These are phyloP conservation scores for Aspergillus calidoustus DNA, from an alignment of 2,329 filamentous ascomycete species.

Conservation along the genomic window DNA sequence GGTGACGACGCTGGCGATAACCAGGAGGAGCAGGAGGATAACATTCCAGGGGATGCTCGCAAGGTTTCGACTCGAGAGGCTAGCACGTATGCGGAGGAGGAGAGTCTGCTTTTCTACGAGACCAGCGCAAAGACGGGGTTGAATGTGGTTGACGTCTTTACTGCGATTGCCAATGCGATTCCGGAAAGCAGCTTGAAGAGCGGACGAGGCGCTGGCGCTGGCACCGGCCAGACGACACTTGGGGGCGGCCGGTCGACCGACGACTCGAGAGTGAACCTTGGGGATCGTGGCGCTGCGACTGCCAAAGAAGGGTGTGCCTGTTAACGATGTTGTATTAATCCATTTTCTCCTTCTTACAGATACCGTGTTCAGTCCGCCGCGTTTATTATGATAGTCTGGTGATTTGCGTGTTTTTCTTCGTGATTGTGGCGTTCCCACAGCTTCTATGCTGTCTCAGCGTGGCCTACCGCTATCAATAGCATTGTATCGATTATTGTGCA, in stretches of 20 bases:
- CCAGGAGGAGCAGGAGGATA: constrained; percentile 61
- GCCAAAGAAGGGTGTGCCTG: constrained; percentile 92
- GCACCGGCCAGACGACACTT: constrained; percentile 61
- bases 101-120: constrained; percentile 93
- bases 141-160: constrained; percentile 96
- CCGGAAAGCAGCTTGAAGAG: constrained; percentile 96
- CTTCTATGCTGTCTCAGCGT: constrained; percentile 8
- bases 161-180: constrained; percentile 96
- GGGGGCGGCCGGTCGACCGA: constrained; percentile 54
- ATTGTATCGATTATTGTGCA: constrained; percentile 19
- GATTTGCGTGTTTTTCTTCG: background rate
- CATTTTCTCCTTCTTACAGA: constrained; percentile 9
- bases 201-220: constrained; percentile 70
- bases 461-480: constrained; percentile 12
- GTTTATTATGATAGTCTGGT: constrained; percentile 16
- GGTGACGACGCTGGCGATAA: constrained; percentile 53
- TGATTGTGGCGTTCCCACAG: constrained; percentile 10
- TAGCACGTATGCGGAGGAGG: constrained; percentile 91
- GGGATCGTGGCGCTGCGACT: constrained; percentile 71
- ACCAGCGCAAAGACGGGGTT: constrained; percentile 95
- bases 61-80: constrained; percentile 92
- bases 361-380: constrained; percentile 16
- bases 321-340: constrained; percentile 48
- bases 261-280: constrained; percentile 77
- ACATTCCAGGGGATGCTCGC: constrained; percentile 73